Conservation (phyloP, 2,329 filamentous ascomycete genomes). For the Rhynchosporium secalis region DNA sequence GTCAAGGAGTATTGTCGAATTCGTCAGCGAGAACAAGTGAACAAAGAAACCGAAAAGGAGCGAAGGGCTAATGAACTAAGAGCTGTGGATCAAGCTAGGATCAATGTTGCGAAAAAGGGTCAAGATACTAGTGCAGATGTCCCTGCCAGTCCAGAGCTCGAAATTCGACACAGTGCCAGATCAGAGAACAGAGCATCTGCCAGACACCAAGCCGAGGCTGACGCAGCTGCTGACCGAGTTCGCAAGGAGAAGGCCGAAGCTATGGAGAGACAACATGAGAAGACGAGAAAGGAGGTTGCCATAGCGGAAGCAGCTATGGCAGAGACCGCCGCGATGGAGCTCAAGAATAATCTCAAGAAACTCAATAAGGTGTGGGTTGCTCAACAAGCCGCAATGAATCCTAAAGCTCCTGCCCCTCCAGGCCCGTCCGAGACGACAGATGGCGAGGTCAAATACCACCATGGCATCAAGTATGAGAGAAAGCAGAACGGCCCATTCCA, state of each 20-base stretch:
- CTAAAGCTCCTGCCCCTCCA: conserved; percentile 14
- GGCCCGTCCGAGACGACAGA: conserved; percentile 43
- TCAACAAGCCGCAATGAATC: conserved; percentile 31
- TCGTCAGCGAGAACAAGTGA: conserved; percentile 58
- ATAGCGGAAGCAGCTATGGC: conserved; percentile 33
- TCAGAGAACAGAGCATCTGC: conserved; percentile 32
- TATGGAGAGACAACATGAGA: conserved; percentile 32
- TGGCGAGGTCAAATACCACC: conserved; percentile 55
- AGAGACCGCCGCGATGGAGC: conserved; percentile 32
- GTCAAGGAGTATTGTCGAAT: conserved; percentile 65
- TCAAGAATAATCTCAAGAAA: conserved; percentile 38
- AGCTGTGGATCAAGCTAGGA: conserved; percentile 33
- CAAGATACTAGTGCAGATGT: conserved; percentile 17
- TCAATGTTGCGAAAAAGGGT: conserved; percentile 26
- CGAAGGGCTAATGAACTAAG: conserved; percentile 47
- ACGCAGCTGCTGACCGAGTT: conserved; percentile 26
- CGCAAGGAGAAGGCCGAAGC: conserved; percentile 34
- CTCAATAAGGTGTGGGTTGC: conserved; percentile 38
- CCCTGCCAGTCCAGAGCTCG: conserved; percentile 29
- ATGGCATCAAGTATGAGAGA: conserved; percentile 62
- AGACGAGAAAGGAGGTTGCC: conserved; percentile 36
- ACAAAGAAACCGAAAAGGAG: conserved; percentile 51
- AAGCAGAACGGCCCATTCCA: conserved; percentile 60
- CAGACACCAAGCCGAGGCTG: conserved; percentile 32
- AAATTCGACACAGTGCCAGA: conserved; percentile 36